These are phyloP conservation scores for Aspergillus fumigatus DNA, from an alignment of 2,329 filamentous ascomycete species.

Conservation along the genomic window DNA sequence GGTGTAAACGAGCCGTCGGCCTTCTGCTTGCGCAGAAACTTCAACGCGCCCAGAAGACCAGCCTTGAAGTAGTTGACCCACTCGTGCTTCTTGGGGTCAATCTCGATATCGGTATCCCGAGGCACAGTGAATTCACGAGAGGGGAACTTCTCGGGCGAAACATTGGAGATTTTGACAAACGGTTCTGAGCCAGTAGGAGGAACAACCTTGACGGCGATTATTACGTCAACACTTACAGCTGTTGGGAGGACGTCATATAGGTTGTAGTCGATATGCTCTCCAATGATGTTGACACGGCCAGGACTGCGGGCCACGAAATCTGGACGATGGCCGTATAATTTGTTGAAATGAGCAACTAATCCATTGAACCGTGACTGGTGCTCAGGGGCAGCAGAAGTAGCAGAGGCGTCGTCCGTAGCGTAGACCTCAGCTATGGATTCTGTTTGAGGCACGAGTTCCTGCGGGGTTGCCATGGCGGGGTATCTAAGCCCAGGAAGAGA, in stretches of 20 bases:
- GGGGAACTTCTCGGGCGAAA: constrained; percentile 70
- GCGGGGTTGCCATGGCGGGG: constrained; percentile 36
- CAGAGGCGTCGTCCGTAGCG: constrained; percentile 71
- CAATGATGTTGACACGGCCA: constrained; percentile 95
- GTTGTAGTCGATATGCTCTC: constrained; percentile 98
- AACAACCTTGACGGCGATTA: constrained; percentile 69
- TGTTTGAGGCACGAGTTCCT: constrained; percentile 64
- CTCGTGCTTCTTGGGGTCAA: constrained; percentile 80
- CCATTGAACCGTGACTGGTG: constrained; percentile 72
- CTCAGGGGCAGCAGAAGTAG: constrained; percentile 59
- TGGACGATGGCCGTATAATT: constrained; percentile 64
- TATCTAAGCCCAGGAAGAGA: constrained; percentile 4
- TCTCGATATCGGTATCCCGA: constrained; percentile 59
- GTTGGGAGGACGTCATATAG: constrained; percentile 94
- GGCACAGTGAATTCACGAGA: constrained; percentile 70
- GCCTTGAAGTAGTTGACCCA: constrained; percentile 99
- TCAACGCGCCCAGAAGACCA: constrained; percentile 75
- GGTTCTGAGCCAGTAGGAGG: constrained; percentile 42
- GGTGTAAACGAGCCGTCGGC: constrained; percentile 59
- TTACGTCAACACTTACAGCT: constrained; percentile 85
- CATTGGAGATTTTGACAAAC: constrained; percentile 75
- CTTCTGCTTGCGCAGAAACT: constrained; percentile 66
- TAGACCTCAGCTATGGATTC: constrained; percentile 78
- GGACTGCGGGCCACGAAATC: constrained; percentile 86
- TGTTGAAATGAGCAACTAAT: constrained; percentile 66